Evolutionary conservation across 495 filamentous ascomycete genomes (phyloP), one percentile per base, ranked within the genome.

Genomic region (Penicillium macrosclerotiorum): DNA sequence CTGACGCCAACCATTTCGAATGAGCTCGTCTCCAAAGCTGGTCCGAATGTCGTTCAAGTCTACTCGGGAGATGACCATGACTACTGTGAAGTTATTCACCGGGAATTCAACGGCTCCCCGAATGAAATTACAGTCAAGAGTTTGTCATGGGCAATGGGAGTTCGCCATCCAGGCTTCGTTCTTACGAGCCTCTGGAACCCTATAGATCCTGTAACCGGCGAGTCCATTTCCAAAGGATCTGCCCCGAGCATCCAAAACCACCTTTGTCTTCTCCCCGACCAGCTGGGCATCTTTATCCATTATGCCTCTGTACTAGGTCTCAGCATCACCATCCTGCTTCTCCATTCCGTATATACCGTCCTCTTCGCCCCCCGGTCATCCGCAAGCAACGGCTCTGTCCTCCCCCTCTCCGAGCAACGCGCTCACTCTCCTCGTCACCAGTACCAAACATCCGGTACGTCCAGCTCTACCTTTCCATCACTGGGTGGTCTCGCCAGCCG

Each of bases 41-140:
- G 89, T 14, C 82, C 89, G 36, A 82, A 95, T 13, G 45, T 76
- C 6, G 53, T 69, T 11, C 83, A 90, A 39, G 84, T 89, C 30
- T 97, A 96, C 61, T 95, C 90, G 1, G 94, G 94, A 2, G 94
- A 99, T 55, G 94, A 99, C 64, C 94, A 99, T 66, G 94, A 99
- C 65, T 95, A 97, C 68, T 99, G 94, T 67, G 90, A 96, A 43
- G 66, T 97, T 18, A 67, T 78, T 2, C 94, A 99, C 60, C 74
- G 72, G 8, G 76, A 83, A 36, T 86, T 81, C 46, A 79, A 74
- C 8, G 79, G 77, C 31, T 79, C 79, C 0, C 84, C 92, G 1
- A 79, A 74, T 19, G 94, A 99, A 56, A 91, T 96, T 51, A 97
- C 94, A 0, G 90, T 97, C 44, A 99, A 99, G 67, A 88, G 82